Evolutionary conservation across 1,139 yeast genomes (phyloP), one percentile per base, ranked within the genome.

Genomic region (Suzukiozyma palmioleophila): DNA sequence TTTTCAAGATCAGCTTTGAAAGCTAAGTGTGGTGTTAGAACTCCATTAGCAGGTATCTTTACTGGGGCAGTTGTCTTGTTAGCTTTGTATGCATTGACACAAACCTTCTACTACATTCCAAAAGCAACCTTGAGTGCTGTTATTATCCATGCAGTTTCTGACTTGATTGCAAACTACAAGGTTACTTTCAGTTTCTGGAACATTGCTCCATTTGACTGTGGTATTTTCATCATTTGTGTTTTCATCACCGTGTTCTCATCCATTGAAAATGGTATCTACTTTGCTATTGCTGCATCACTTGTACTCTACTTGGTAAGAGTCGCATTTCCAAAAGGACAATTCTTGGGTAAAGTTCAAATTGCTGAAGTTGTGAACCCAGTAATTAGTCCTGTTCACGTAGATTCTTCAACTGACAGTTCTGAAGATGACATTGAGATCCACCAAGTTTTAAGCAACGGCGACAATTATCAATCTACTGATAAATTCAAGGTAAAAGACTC

Each of bases 71-170:
- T 90, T 59, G 97, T 90, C 21, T 66, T 90, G 47, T 69, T 90
- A 47, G 96, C 97, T 2, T 71, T 90, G 45, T 90, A 89, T 60
- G 83, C 84, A 42, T 75, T 90, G 51, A 88, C 97, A 9, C 72
- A 72, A 39, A 84, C 95, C 4, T 90, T 90, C 68, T 87, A 73
- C 69, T 90, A 78, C 66, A 90, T 90, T 60, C 96, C 97, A 41
- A 88, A 85, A 54, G 96, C 97, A 10, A 78, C 90, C 1, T 72
- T 90, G 44, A 71, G 81, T 49, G 96, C 97, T 1, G 80, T 90
- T 48, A 89, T 90, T 51, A 90, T 90, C 53, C 96, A 90, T 61
- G 96, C 97, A n/a, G 97, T 90, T 18, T 78, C 86, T 35, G 97
- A 89, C 64, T 76, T 90, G 59, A 68, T 89, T 48, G 84, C 95